Base-by-base conservation (phyloP, 495 filamentous ascomycete genomes). In the Aspergillus hancockii region DNA sequence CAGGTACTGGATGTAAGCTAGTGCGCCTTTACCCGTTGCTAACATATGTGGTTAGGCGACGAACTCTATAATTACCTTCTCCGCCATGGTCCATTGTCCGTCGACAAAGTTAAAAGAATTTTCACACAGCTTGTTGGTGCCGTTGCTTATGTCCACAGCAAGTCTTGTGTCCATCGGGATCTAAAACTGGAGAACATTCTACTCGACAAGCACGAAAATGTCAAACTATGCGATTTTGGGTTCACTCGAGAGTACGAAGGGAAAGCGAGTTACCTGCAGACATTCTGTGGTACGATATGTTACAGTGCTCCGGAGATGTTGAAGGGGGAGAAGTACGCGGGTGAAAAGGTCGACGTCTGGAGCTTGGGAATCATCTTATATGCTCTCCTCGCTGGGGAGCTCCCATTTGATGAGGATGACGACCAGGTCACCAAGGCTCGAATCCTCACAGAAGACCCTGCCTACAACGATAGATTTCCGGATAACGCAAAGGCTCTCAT, bases 261-360 rank as follows among this genome's bases (percentile, higher is more conserved):
- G 25, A 94, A 93, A 63, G 82, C 92, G 52, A 97, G 91, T 75
- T 94, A 98, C 66, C 74, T 98, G 53, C 94, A 98, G 71, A 98
- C 94, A 1, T 98, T 96, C 71, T 98, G 94, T 74, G 94, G 94
- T 16, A 98, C 94, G 4, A 87, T 98, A 60, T 97, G 93, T 75
- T 98, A 98, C 73, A 96, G 91, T 59, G 94, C 94, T 8, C 94
- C 94, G 3, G 94, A 98, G 70, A 98, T 98, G 94, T 82, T 98
- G 34, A 96, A 94, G 70, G 95, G 92, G 38, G 94, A 98, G 74
- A 98, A 95, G 70, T 98, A 98, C 68, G 93, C 92, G 0, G 93
- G 92, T 2, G 93, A 97, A 75, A 96, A 95, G 71, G 94, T 98
- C 55, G 94, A 98, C 70, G 91, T 98, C 7, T 98, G 94, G 94